A percentile compares a stretch with the other conserved stretches of the same genome.
phyloP scores from a whole-genome alignment of 2,329 filamentous ascomycete species.

The Botrytis paeoniae region DNA sequence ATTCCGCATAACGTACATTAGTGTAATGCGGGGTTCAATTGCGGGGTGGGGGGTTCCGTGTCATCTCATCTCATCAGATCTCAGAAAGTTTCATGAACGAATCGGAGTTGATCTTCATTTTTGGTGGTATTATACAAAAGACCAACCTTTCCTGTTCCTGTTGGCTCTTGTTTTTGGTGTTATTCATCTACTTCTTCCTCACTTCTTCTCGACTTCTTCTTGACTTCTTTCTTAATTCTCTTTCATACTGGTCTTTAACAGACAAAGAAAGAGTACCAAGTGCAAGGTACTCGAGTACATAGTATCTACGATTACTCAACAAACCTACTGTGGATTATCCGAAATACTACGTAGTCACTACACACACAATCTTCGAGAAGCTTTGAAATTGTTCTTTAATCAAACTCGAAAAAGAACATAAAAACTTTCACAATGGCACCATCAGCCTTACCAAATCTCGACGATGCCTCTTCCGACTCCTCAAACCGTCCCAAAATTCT shows the following conservation, averaged over 20 bases:
- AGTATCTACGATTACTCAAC: too few relatives aligned
- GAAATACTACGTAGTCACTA: too few relatives aligned
- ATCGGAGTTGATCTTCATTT: not conserved
- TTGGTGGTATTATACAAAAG: not conserved
- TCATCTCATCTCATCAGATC: not conserved
- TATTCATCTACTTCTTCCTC: not conserved
- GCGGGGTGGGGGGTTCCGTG: slow-evolving; percentile 3
- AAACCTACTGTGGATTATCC: too few relatives aligned
- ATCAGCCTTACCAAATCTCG: slow-evolving; percentile 24
- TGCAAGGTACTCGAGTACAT: not conserved
- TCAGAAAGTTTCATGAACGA: not conserved
- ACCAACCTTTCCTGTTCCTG: not conserved
- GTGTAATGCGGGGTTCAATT: slow-evolving; percentile 13
- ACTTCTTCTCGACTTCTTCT: not conserved
- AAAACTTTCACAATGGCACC: slow-evolving; percentile 28
- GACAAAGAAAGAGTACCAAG: not conserved
- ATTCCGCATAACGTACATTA: slow-evolving; percentile 1
- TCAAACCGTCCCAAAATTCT: slow-evolving; percentile 49
- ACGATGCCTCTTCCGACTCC: not conserved
- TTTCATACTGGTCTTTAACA: not conserved
- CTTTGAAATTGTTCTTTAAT: not conserved
- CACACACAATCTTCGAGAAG: not conserved
- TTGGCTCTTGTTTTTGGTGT: not conserved
- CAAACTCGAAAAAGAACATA: not conserved
- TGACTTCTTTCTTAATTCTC: not conserved